Base-by-base conservation (phyloP, 139 green algal genomes). In the Limnomonas spitsbergensis region DNA sequence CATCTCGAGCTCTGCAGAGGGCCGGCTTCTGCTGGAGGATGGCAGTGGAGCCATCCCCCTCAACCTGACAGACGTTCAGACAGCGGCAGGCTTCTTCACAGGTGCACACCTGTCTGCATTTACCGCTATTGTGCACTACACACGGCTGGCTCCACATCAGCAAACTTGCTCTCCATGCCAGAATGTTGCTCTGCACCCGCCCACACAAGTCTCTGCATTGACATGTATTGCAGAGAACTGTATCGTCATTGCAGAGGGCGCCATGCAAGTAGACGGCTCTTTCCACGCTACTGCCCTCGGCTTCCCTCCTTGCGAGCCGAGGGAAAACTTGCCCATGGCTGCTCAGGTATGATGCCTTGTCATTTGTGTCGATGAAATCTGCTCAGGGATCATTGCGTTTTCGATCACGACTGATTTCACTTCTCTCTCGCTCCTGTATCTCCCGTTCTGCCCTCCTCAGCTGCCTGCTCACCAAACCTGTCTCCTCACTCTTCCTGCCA, bases 171-270 rank as follows among this genome's bases (percentile, higher is more conserved):
- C 42, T 27, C 7, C 42, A 54, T 9, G 7, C 6, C 56, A 69
- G 4, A 69, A 69, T 34, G n/a, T 34, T 7, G 32, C 67, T 4
- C 47, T 47, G 67, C 34, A 47, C 14, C 9, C 9, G 47, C 67
- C 40, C 67, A 74, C 67, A 42, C 34, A 26, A 6, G 4, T 34
- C 67, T 29, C 67, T 9, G 7, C 35, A 4, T 6, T 27, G 4
- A 4, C 26, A 6, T 4, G 56, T 69, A 4, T 6, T 35, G 26
- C 82, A 86, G 93, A 97, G 69, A 97, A 97, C 82, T 94, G 89
- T 77, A 86, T 97, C 29, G 93, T 97, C 29, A 87, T 97, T n/a
- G 92, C 91, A 1, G 88, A 95, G 78, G 93, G 93, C 0, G 79
- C 88, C 67, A 78, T 97, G 66, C 69, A 79, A 53, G 70, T 81